Base-by-base conservation (phyloP, 2,329 filamentous ascomycete species). In the Sphaerulina vaccinii region DNA sequence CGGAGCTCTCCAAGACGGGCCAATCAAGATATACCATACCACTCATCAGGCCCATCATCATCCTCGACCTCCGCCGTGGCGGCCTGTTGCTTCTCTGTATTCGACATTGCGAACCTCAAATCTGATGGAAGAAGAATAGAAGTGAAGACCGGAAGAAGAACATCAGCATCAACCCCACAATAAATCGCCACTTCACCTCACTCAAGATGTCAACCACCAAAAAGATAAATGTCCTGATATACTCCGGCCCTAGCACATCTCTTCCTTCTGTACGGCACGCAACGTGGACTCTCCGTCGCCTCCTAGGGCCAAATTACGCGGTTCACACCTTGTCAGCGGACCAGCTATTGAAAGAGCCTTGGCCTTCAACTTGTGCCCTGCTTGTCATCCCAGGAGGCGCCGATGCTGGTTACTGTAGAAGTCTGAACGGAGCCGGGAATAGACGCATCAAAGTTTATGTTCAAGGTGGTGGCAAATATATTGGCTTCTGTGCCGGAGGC, bases 1-100 rank as follows among this genome's bases (percentile, higher is more conserved):
- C 9, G 36, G 18, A 23, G 19, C 36, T 5, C 10, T 5, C 18
- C 36, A 39, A 18, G 15, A 11, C 3, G 27, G 27, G 9, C 36
- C 16, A 11, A 6, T 15, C n/a, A 37, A 5, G 6, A 5, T 5
- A 16, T 32, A 58, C 65, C 81, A 72, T 76, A 97, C 93, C 92
- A 97, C 54, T 96, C 92, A 78, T 97, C 93, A 3, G 88, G 88
- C 71, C 96, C 92, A 71, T 96, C 90, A 52, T 92, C 88, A 32
- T 84, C 82, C 38, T 81, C 77, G 22, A 33, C 53, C 27, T 58
- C 22, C 2, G 24, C 55, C n/a, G 51, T 40, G 6, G 50, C 40
- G n/a, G 52, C 52, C 40, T 62, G 60, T 21, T 65, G 55, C 40
- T 63, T 61, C 51, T 59, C 60, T 4, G 55, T 55, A 46, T 62